Evolutionary conservation across 2,329 filamentous ascomycete genomes (phyloP), one percentile per base, ranked within the genome.

Genomic region (Fusarium proliferatum): DNA sequence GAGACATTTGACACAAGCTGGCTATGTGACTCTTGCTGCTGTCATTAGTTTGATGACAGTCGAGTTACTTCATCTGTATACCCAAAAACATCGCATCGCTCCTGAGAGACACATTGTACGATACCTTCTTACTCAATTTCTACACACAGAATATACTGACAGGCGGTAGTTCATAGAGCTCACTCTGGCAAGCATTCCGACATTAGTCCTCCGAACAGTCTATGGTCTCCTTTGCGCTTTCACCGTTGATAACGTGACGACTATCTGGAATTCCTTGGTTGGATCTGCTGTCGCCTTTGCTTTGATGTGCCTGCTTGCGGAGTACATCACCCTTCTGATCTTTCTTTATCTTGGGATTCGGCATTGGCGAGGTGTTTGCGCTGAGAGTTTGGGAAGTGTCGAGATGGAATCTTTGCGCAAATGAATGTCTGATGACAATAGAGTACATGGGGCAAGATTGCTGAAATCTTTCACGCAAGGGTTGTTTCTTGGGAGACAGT

Each of bases 191-290:
- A 58, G 43, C 4, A 26, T 60, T 33, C 43, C 34, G 10, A 52
- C 34, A 5, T 26, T 60, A 9, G 9, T 26, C 3, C 16, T 60
- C 12, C 57, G 57, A 26, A 60, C 34, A 4, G 11, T 21, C 0
- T 60, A 60, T 12, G 57, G 57, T 1, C 43, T 60, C 1, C 34
- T 52, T 17, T 52, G 23, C 8, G 45, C 57, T 6, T 60, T 52
- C 6, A 38, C 34, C 0, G 4, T 41, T 0, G 13, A 33, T 2
- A 13, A 60, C 1, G 6, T 19, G 0, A 16, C 23, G 1, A 39
- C 43, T 1, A 60, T 60, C 1, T 60, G 57, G 57, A 60, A 30
- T 0, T 33, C 43, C 0, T 19, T 60, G 0, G 6, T 26, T 0
- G 57, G 57, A 4, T 60, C 57, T 3, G 43, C 57, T 8, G 45